These are phyloP conservation scores for Talaromyces marneffei DNA, from an alignment of 2,329 filamentous ascomycete genomes.

Conservation along the genomic window DNA sequence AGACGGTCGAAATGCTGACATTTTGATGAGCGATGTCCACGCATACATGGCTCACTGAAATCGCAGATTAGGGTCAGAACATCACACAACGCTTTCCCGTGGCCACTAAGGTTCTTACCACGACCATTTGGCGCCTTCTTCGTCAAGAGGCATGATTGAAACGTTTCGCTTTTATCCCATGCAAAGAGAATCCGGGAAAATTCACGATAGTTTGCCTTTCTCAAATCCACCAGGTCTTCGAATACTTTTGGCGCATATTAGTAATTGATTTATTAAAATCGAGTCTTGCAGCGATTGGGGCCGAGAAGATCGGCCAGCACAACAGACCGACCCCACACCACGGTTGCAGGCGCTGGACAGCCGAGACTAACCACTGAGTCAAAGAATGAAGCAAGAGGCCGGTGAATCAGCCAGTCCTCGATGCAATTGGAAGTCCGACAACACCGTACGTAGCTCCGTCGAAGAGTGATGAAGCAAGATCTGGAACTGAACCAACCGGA, in stretches of 20 bases:
- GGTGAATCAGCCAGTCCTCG: background rate
- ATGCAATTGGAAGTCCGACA: background rate
- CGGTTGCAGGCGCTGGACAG: background rate
- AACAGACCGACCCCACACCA: slow-evolving; percentile 2
- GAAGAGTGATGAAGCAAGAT: background rate
- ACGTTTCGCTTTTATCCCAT: background rate
- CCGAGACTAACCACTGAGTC: background rate
- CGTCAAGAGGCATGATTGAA: slow-evolving; percentile 38
- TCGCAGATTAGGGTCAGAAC: background rate
- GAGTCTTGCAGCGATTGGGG: slow-evolving; percentile 1
- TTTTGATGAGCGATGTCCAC: slow-evolving; percentile 46
- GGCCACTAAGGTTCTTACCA: slow-evolving; percentile 29
- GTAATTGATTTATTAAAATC: background rate
- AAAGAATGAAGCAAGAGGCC: background rate
- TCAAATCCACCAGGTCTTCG: background rate
- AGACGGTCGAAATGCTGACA: slow-evolving; percentile 45
- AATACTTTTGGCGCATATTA: background rate
- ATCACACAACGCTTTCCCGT: slow-evolving; percentile 1
- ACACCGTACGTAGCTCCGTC: background rate
- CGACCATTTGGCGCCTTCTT: slow-evolving; percentile 42
- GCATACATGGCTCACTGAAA: slow-evolving; percentile 44
- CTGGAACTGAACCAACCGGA: slow-evolving; percentile 1
- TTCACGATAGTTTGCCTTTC: background rate
- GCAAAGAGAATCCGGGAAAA: background rate
- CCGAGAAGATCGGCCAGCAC: background rate